Percentiles rank a stretch among this genome's conserved stretches.
phyloP scores from a whole-genome alignment of 164 flowering plant species.

The Protea cynaroides region DNA sequence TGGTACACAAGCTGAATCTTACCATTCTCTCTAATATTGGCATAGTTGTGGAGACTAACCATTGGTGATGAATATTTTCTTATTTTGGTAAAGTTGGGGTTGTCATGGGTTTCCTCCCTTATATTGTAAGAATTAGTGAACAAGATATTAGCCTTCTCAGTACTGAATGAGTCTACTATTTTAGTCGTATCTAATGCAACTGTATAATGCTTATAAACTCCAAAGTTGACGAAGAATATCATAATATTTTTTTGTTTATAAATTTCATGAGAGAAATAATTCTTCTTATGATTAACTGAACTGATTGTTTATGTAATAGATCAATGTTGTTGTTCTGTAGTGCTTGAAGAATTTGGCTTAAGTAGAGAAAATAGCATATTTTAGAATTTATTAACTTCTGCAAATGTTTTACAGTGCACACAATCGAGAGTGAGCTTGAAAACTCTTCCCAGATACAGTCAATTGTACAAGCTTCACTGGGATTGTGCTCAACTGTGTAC shows the following conservation, averaged over 20 bases:
- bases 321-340: too few relatives aligned
- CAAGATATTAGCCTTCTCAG: not conserved
- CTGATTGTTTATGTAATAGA: not conserved
- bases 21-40: not conserved
- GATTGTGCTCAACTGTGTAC: slow-evolving; percentile 80
- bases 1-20: slow-evolving; percentile 38
- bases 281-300: not conserved
- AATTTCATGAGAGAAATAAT: too few relatives aligned
- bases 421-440: slow-evolving; percentile 82
- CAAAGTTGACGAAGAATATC: too few relatives aligned
- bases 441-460: slow-evolving; percentile 55
- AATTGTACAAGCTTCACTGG: slow-evolving; percentile 66
- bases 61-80: not conserved
- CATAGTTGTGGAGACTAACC: not conserved
- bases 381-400: not conserved
- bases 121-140: not conserved
- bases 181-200: too few relatives aligned
- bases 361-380: not conserved
- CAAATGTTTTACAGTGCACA: slow-evolving; percentile 61
- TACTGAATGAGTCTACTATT: not conserved
- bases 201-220: too few relatives aligned
- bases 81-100: not conserved
- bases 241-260: too few relatives aligned
- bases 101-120: not conserved
- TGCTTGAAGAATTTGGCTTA: too few relatives aligned